These are phyloP conservation scores for Amylocarpus encephaloides DNA, from an alignment of 2,329 filamentous ascomycete species.

Conservation along the genomic window DNA sequence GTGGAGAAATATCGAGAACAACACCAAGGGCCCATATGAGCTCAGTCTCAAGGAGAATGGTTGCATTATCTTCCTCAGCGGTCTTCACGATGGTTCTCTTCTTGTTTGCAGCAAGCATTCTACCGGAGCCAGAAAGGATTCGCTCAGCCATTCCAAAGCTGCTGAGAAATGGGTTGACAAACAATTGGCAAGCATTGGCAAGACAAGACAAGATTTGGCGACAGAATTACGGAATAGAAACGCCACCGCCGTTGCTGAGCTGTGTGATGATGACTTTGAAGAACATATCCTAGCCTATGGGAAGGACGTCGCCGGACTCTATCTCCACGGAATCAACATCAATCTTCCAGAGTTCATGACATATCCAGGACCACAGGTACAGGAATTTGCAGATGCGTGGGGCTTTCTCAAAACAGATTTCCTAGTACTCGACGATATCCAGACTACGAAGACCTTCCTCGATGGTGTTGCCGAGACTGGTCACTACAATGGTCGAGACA, in stretches of 20 bases:
- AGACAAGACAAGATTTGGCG: slow-evolving; percentile 72
- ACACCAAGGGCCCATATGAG: slow-evolving; percentile 85
- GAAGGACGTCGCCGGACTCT: slow-evolving; percentile 77
- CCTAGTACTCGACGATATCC: slow-evolving; percentile 67
- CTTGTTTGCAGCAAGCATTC: slow-evolving; percentile 99
- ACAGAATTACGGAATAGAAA: slow-evolving; percentile 71
- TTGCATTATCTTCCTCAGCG: slow-evolving; percentile 97
- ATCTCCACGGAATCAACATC: slow-evolving; percentile 92
- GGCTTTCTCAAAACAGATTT: slow-evolving; percentile 87
- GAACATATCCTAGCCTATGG: slow-evolving; percentile 93
- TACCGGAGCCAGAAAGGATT: slow-evolving; percentile 64
- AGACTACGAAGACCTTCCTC: slow-evolving; percentile 71
- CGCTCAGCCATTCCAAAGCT: slow-evolving; percentile 74
- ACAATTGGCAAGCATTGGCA: slow-evolving; percentile 72
- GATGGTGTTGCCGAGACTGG: slow-evolving; percentile 83
- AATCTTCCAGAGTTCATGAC: slow-evolving; percentile 91
- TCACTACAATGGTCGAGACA: slow-evolving; percentile 82
- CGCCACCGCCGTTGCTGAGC: slow-evolving; percentile 88
- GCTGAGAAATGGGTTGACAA: slow-evolving; percentile 77
- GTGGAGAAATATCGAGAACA: slow-evolving; percentile 70
- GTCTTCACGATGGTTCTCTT: slow-evolving; percentile 79
- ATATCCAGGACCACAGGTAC: slow-evolving; percentile 75
- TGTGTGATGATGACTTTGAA: slow-evolving; percentile 94
- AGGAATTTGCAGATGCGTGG: slow-evolving; percentile 85
- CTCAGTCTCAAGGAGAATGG: slow-evolving; percentile 97